These are phyloP conservation scores for Lactifluus volemus DNA, from an alignment of 768 basidiomycete genomes.

Conservation along the genomic window DNA sequence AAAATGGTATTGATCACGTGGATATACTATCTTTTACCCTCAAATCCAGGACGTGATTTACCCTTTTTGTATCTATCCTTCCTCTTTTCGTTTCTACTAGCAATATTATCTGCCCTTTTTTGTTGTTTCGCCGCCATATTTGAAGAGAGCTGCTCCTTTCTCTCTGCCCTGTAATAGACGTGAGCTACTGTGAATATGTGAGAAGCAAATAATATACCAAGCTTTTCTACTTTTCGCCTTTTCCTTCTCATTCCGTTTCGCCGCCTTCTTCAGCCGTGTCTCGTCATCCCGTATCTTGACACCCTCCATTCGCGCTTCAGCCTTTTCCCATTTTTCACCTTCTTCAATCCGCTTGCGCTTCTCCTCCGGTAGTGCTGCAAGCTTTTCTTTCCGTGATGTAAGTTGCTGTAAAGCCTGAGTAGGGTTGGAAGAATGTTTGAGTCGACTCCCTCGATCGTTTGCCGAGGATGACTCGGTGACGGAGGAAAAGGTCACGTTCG, in stretches of 20 bases:
- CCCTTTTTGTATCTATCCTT: slow-evolving; percentile 49
- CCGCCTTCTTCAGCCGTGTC: slow-evolving; percentile 78
- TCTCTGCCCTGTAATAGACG: slow-evolving; percentile 57
- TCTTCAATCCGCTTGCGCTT: slow-evolving; percentile 76
- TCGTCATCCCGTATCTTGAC: slow-evolving; percentile 90
- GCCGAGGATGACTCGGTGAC: slow-evolving; percentile 40
- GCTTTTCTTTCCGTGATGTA: slow-evolving; percentile 63
- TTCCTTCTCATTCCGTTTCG: slow-evolving; percentile 86
- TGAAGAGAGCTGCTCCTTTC: slow-evolving; percentile 67
- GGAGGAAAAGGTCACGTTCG: slow-evolving; percentile 66
- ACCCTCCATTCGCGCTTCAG: slow-evolving; percentile 79
- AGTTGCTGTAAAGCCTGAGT: slow-evolving; percentile 80
- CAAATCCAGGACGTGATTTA: slow-evolving; percentile 76
- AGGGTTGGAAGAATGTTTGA: slow-evolving; percentile 73
- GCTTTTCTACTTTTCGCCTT: slow-evolving; percentile 76
- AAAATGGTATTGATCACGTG: no score
- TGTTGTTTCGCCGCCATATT: slow-evolving; percentile 82
- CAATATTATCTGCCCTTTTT: slow-evolving; percentile 87
- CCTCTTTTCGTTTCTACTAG: slow-evolving; percentile 70
- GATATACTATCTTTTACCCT: slow-evolving; percentile 51
- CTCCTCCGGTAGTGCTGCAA: slow-evolving; percentile 71
- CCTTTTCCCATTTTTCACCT: slow-evolving; percentile 84
- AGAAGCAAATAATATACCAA: slow-evolving; percentile 50
- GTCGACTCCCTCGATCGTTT: slow-evolving; percentile 39
- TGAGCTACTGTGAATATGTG: slow-evolving; percentile 1